Evolutionary conservation across 106 monocot species (phyloP).

Genomic region (Narthecium ossifragum): DNA sequence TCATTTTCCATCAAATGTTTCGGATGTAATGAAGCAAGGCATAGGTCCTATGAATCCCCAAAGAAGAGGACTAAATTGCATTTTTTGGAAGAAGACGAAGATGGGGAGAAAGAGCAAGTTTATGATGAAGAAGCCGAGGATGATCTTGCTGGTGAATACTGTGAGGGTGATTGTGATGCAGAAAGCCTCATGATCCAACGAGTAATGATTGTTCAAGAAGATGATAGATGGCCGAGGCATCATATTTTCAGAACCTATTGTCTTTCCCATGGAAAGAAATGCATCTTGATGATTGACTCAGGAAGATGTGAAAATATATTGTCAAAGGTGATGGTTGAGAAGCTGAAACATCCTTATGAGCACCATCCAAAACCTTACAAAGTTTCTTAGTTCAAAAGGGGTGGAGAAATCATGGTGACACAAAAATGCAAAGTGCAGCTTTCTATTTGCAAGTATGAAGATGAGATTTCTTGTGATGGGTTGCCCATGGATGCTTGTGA

Average conservation of each 20-base stretch:
- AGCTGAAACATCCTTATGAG: not conserved
- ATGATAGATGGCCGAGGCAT: constrained; percentile 1
- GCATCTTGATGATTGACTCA: not conserved
- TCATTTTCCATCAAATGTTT: not conserved
- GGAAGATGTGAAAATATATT: constrained; percentile 6
- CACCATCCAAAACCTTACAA: not conserved
- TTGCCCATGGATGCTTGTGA: constrained; percentile 1
- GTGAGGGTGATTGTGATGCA: not conserved
- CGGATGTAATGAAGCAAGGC: not conserved
- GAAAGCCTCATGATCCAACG: not conserved
- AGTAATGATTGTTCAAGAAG: not conserved
- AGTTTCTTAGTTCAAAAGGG: constrained; percentile 5
- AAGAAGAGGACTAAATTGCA: not conserved
- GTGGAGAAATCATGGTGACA: not conserved
- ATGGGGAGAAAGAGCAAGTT: not conserved
- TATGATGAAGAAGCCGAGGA: not conserved
- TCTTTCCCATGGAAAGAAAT: not conserved
- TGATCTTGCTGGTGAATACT: not conserved
- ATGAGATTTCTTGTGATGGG: constrained; percentile 5
- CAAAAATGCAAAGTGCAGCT: constrained; percentile 1
- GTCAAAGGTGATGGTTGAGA: not conserved
- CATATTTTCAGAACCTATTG: constrained; percentile 2
- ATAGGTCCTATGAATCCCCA: not conserved
- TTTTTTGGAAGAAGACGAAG: not conserved
- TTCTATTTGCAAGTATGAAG: not conserved